Evolutionary conservation across 805 yeast species (phyloP).

Genomic region (Ogataea philodendri): DNA sequence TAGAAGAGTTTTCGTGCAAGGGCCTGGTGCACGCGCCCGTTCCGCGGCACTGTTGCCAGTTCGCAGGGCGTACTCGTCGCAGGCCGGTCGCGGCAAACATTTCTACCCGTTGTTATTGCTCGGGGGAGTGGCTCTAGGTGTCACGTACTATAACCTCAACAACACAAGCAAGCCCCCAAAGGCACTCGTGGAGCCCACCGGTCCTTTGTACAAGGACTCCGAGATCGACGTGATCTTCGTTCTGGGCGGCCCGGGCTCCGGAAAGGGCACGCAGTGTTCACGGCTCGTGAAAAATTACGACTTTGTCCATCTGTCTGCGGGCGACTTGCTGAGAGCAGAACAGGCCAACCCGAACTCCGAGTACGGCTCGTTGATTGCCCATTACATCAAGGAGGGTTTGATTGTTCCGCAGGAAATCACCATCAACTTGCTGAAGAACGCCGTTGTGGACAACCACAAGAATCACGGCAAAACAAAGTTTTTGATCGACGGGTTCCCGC

Average conservation of each 20-base stretch:
- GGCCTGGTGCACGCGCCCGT: constrained; percentile 1
- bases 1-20: constrained; percentile 1
- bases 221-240: constrained; percentile 83
- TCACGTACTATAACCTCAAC: constrained; percentile 34
- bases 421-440: constrained; percentile 74
- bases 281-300: constrained; percentile 76
- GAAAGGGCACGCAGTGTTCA: constrained; percentile 96
- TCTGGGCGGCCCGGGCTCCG: constrained; percentile 97
- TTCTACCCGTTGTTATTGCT: constrained; percentile 29
- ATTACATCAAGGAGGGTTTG: constrained; percentile 79
- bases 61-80: constrained; percentile 15
- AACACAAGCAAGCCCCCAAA: constrained; percentile 32
- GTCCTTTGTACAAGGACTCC: constrained; percentile 47
- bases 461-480: constrained; percentile 58
- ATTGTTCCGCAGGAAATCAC: constrained; percentile 96
- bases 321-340: constrained; percentile 91
- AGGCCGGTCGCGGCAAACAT: constrained; percentile 16
- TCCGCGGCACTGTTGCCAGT: neutral
- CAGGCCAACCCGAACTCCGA: constrained; percentile 79
- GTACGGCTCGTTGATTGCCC: constrained; percentile 81
- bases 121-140: constrained; percentile 33
- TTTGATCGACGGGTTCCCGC: constrained; percentile 93
- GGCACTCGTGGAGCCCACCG: constrained; percentile 34
- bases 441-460: constrained; percentile 55
- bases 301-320: constrained; percentile 92